Evolutionary conservation across 2,329 filamentous ascomycete species (phyloP).

Genomic region (Dothidotthia symphoricarpi): DNA sequence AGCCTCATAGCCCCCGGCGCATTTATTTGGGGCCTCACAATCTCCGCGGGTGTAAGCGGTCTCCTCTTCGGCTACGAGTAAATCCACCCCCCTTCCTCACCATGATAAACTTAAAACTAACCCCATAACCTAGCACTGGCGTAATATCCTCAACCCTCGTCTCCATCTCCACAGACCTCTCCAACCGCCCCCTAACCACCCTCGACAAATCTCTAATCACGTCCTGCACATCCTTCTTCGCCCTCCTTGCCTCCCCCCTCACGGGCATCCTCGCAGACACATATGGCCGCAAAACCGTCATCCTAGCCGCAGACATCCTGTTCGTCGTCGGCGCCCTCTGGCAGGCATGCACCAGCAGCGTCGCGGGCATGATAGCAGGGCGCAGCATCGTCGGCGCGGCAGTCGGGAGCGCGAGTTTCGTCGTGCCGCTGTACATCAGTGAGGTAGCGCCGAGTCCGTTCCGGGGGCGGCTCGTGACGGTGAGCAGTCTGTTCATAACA

Average conservation of each 20-base stretch:
- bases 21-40: conserved; percentile 58
- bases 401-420: conserved; percentile 75
- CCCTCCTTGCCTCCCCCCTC: conserved; percentile 56
- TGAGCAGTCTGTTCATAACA: conserved; percentile 80
- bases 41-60: conserved; percentile 58
- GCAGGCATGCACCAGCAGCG: conserved; percentile 60
- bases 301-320: conserved; percentile 63
- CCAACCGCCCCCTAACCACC: conserved; percentile 49
- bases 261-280: conserved; percentile 63
- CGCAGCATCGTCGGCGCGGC: conserved; percentile 68
- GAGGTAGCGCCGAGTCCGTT: conserved; percentile 77
- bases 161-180: conserved; percentile 55
- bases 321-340: conserved; percentile 67
- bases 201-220: conserved; percentile 61
- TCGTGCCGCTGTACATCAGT: conserved; percentile 75
- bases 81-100: conserved; percentile 1
- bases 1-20: conserved; percentile 24
- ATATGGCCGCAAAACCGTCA: conserved; percentile 78
- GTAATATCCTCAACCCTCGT: conserved; percentile 62
- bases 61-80: conserved; percentile 63
- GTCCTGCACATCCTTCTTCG: conserved; percentile 57
- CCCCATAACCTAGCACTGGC: conserved; percentile 47
- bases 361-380: conserved; percentile 65
- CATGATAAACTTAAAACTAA: conserved; percentile 4
- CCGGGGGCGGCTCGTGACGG: conserved; percentile 76